Base-by-base conservation (phyloP, 2,329 filamentous ascomycete species). In the Paecilomyces fulvus region DNA sequence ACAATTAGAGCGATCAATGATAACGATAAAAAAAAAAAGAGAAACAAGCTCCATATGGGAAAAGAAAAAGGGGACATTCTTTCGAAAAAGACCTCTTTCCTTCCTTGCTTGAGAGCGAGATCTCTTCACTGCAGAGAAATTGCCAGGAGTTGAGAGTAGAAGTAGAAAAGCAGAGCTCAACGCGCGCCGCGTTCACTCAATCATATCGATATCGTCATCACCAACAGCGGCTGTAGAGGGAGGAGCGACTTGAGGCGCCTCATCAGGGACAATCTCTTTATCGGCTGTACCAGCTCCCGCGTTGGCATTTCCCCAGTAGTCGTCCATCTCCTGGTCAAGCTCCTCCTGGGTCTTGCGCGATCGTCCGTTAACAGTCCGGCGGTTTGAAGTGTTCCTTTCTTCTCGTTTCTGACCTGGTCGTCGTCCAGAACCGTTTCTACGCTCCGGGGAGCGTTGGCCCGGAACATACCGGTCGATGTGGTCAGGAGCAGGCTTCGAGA, bases 261-360 rank as follows among this genome's bases (percentile, higher is more conserved):
- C 63, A 58, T 55, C 59, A 25, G 61, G 48, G n/a, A 54, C 60
- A 28, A 59, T 55, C 12, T 65, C 67, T 48, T 67, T 72, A 23
- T 69, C 75, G 33, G 72, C 75, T n/a, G 67, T 71, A 53, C 67
- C 73, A 51, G 74, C 67, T 51, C 64, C 71, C 56, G 65, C 68
- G 51, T 65, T 71, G 37, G 72, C 71, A 25, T 75, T 77, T 30
- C 81, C 85, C 78, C 90, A 96, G 73, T 96, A 96, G 68, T 96
- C 90, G 30, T 87, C 90, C 92, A 96, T 96, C 75, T 96, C 92
- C n/a, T 89, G 90, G 70, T 96, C 92, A 46, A 96, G 79, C 70
- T 96, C 90, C 65, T 95, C 89, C 63, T 91, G 88, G 0, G 92
- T 96, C 81, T 95, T 96, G 74, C 84, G 87, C 1, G 85, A 80